phyloP scores from a whole-genome alignment of 805 yeast species.

The Pichia exigua region DNA sequence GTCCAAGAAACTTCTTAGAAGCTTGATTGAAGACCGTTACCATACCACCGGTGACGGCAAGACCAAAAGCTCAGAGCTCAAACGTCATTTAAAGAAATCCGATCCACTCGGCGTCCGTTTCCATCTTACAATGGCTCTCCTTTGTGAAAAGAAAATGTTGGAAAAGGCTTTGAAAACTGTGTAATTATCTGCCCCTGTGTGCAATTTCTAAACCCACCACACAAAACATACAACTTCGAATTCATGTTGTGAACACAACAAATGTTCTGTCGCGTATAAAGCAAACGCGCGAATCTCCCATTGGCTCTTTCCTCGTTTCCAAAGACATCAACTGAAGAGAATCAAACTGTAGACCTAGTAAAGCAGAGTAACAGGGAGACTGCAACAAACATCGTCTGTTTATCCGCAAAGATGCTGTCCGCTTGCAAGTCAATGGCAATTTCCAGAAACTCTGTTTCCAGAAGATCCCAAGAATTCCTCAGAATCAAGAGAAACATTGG shows the following conservation, averaged over 20 bases:
- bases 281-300: not conserved
- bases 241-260: not conserved
- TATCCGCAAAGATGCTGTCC: not conserved
- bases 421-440: constrained; percentile 6
- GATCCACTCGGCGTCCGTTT: not conserved
- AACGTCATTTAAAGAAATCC: constrained; percentile 11
- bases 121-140: constrained; percentile 4
- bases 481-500: constrained; percentile 3
- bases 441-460: constrained; percentile 8
- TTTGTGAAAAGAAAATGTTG: constrained; percentile 13
- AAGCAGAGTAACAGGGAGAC: not conserved
- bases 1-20: constrained; percentile 12
- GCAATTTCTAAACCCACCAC: too few species aligned
- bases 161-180: constrained; percentile 12
- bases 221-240: too few species aligned
- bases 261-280: not conserved
- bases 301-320: not conserved
- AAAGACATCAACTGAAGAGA: not conserved
- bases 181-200: not conserved
- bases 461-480: constrained; percentile 5
- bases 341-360: not conserved
- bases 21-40: constrained; percentile 16
- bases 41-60: constrained; percentile 2
- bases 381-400: not conserved
- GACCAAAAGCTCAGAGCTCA: constrained; percentile 8